Conservation (phyloP, 768 basidiomycete species). For the Mycena latifolia region DNA sequence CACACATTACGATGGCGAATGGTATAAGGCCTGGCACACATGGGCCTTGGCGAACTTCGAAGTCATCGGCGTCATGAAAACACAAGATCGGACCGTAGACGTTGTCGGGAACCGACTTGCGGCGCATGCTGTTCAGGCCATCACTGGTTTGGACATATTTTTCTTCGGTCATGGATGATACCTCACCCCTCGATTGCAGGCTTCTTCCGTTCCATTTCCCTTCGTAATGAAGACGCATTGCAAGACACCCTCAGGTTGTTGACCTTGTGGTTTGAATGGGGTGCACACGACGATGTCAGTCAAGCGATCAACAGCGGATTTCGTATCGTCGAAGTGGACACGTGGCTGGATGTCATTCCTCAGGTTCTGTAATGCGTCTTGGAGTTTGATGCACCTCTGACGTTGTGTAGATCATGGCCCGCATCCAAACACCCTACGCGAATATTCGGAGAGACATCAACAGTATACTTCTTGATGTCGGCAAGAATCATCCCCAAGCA, state of each 20-base stretch:
- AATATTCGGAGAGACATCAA: constrained; percentile 93
- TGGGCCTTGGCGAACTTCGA: constrained; percentile 99
- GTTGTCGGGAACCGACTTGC: constrained; percentile 74
- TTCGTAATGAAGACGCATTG: constrained; percentile 90
- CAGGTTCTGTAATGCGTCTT: constrained; percentile 68
- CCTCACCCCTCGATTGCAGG: constrained; percentile 56
- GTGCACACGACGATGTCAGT: constrained; percentile 89
- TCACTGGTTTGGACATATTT: constrained; percentile 77
- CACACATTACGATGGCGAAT: constrained; percentile 92
- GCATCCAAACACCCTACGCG: constrained; percentile 93
- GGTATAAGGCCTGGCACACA: constrained; percentile 99
- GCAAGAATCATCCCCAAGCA: constrained; percentile 97
- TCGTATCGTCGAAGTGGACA: constrained; percentile 92
- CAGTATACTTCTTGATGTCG: constrained; percentile 89
- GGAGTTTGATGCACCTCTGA: constrained; percentile 3
- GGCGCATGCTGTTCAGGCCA: constrained; percentile 90
- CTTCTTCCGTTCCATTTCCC: constrained; percentile 95
- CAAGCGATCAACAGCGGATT: constrained; percentile 91
- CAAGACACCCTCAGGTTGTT: constrained; percentile 95
- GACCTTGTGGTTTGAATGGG: constrained; percentile 99
- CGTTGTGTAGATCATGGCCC: constrained; percentile 87
- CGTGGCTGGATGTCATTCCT: constrained; percentile 98
- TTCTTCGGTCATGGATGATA: background rate
- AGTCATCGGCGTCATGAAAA: constrained; percentile 83
- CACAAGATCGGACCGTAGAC: constrained; percentile 66